Percentiles rank a stretch among this genome's conserved stretches.
These are phyloP conservation scores for Cucumis melo DNA, from an alignment of 306 rosid species.

Conservation along the genomic window DNA sequence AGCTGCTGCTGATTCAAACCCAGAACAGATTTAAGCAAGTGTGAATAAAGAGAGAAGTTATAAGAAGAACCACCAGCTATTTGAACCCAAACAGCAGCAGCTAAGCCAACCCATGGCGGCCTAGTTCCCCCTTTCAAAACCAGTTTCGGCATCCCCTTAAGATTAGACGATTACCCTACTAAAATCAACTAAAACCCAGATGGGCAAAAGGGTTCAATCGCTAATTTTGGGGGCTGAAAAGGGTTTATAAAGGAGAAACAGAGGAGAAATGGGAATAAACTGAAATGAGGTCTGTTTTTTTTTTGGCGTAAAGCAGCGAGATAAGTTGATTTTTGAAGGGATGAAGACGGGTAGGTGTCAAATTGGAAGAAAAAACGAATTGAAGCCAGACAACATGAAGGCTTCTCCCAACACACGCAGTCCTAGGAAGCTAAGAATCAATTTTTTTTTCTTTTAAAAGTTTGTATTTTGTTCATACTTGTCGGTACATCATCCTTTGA, in stretches of 20 bases:
- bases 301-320: background rate
- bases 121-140: constrained; percentile 68
- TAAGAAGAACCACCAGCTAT: constrained; percentile 44
- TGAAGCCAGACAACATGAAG: background rate
- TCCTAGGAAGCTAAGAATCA: background rate
- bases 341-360: background rate
- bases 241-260: background rate
- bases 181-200: background rate
- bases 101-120: constrained; percentile 94
- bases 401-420: background rate
- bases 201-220: background rate
- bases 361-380: background rate
- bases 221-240: background rate
- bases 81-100: constrained; percentile 75
- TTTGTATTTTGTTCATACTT: background rate
- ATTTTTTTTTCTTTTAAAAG: background rate
- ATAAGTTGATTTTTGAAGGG: background rate
- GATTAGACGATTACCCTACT: background rate
- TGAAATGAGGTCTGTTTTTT: background rate
- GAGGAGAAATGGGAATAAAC: background rate
- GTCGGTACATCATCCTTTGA: background rate
- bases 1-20: constrained; percentile 62
- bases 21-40: constrained; percentile 57
- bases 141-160: constrained; percentile 20
- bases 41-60: constrained; percentile 66